phyloP scores from a whole-genome alignment of 2,329 filamentous ascomycete species.

The Colletotrichum simmondsii region DNA sequence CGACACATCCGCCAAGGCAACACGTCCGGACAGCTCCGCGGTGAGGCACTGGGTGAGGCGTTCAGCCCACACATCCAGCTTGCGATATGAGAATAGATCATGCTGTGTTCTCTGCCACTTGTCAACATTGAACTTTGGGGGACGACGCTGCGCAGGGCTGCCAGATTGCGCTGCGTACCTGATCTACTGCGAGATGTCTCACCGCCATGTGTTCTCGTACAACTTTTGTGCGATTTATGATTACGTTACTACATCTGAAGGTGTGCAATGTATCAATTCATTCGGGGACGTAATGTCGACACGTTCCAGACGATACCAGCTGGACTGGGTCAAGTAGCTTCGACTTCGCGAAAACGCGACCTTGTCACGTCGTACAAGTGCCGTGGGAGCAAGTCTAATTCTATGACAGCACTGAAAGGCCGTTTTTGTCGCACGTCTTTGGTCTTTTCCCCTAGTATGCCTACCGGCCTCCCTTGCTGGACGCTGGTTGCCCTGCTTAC shows the following conservation, averaged over 20 bases:
- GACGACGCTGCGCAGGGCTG: not conserved
- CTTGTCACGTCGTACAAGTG: slow-evolving; percentile 7
- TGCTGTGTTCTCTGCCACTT: not conserved
- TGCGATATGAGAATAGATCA: not conserved
- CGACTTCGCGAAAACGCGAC: not conserved
- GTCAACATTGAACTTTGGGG: not conserved
- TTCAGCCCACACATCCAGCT: not conserved
- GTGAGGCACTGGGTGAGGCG: not conserved
- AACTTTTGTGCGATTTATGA: not conserved
- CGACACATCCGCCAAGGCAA: not conserved
- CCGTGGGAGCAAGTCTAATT: not conserved
- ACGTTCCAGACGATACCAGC: slow-evolving; percentile 19
- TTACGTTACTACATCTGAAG: not conserved
- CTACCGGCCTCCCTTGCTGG: not conserved
- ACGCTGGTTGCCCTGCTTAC: slow-evolving; percentile 20
- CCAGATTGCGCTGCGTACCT: slow-evolving; percentile 24
- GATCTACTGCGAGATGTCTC: slow-evolving; percentile 6
- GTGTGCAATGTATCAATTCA: not conserved
- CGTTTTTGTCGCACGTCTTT: not conserved
- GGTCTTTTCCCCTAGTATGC: not conserved
- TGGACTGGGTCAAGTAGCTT: not conserved
- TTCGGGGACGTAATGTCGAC: slow-evolving; percentile 3
- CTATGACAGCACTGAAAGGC: not conserved
- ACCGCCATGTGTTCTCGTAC: not conserved
- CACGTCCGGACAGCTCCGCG: not conserved